Evolutionary conservation across 2,329 filamentous ascomycete species (phyloP).

Genomic region (Verticillium nubilum): DNA sequence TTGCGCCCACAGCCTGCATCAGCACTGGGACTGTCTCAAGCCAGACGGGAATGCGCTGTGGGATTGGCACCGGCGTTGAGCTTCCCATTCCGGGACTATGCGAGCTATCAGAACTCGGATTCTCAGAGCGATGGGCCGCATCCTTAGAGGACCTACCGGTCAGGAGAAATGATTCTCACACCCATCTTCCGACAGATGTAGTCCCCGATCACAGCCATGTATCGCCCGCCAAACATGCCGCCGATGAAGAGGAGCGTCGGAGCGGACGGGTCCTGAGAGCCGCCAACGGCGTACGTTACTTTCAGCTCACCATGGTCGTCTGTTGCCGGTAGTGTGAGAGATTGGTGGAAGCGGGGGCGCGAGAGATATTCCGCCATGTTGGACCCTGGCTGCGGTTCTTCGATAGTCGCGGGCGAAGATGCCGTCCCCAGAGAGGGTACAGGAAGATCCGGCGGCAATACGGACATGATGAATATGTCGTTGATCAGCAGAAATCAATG

Average conservation of each 20-base stretch:
- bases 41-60: slow-evolving; percentile 17
- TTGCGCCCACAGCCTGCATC: slow-evolving; percentile 24
- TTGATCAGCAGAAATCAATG: too few relatives aligned
- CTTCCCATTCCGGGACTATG: slow-evolving; percentile 37
- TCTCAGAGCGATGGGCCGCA: neutral
- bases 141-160: slow-evolving; percentile 22
- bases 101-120: neutral
- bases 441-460: too few relatives aligned
- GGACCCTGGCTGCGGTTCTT: slow-evolving; percentile 17
- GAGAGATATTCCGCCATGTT: neutral
- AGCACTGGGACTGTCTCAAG: slow-evolving; percentile 23
- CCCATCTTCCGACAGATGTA: slow-evolving; percentile 20
- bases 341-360: slow-evolving; percentile 4
- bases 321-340: slow-evolving; percentile 6
- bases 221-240: slow-evolving; percentile 31
- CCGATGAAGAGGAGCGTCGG: slow-evolving; percentile 28
- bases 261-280: slow-evolving; percentile 3
- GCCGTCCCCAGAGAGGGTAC: slow-evolving; percentile 22
- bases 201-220: slow-evolving; percentile 19
- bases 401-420: slow-evolving; percentile 42
- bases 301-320: slow-evolving; percentile 5
- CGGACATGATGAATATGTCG: too few relatives aligned
- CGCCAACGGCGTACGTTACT: slow-evolving; percentile 7
- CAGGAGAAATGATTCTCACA: slow-evolving; percentile 29
- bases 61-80: slow-evolving; percentile 26